phyloP scores from a whole-genome alignment of 805 yeast genomes.

The Wickerhamomyces strasburgensis region DNA sequence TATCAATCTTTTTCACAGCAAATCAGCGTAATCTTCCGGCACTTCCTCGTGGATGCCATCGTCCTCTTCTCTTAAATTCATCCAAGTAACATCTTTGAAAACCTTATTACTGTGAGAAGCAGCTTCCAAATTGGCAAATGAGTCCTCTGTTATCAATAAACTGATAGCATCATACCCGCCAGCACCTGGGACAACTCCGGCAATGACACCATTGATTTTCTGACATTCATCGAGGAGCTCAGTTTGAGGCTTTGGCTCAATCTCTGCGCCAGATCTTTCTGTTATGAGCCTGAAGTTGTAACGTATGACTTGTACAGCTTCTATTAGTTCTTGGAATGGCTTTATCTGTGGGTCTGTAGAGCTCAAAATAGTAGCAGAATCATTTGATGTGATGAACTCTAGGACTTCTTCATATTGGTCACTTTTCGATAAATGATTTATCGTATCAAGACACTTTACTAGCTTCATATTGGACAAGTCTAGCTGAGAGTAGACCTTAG shows the following conservation, averaged over 20 bases:
- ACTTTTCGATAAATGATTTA: conserved; percentile 32
- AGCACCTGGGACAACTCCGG: conserved; percentile 98
- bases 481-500: conserved; percentile 47
- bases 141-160: conserved; percentile 50
- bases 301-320: conserved; percentile 49
- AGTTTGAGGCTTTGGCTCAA: conserved; percentile 83
- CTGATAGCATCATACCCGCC: conserved; percentile 96
- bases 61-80: conserved; percentile 58
- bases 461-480: conserved; percentile 55
- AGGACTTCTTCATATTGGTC: conserved; percentile 31
- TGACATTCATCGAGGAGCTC: conserved; percentile 54
- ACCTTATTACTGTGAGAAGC: conserved; percentile 24
- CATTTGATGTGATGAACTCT: conserved; percentile 12
- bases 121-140: conserved; percentile 31
- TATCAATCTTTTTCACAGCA: no score
- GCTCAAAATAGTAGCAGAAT: conserved; percentile 7
- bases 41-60: conserved; percentile 51
- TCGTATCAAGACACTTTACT: conserved; percentile 40
- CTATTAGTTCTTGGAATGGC: conserved; percentile 31
- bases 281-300: conserved; percentile 57
- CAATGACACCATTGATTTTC: conserved; percentile 66
- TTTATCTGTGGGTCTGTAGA: conserved; percentile 4
- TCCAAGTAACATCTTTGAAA: conserved; percentile 56
- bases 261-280: conserved; percentile 65
- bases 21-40: conserved; percentile 24